These are phyloP conservation scores for Taiwanofungus camphoratus DNA, from an alignment of 1,284 basidiomycete genomes.

Conservation along the genomic window DNA sequence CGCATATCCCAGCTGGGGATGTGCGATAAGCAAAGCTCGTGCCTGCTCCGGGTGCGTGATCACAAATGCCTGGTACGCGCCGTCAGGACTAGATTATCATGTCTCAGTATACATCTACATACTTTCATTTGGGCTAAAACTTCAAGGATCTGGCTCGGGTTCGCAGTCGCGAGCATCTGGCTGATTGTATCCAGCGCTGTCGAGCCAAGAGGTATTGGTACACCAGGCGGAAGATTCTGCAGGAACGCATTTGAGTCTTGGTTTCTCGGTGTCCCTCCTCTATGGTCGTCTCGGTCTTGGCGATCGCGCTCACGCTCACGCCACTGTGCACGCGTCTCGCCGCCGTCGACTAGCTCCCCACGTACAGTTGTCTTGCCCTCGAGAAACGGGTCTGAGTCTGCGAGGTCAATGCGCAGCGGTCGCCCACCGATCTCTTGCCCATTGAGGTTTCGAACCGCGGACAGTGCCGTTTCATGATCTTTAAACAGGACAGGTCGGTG, in stretches of 20 bases:
- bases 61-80: constrained; percentile 66
- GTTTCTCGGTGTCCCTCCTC: constrained; percentile 21
- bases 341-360: constrained; percentile 59
- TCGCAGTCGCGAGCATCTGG: constrained; percentile 81
- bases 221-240: constrained; percentile 70
- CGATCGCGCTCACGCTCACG: constrained; percentile 36
- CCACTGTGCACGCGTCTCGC: constrained; percentile 53
- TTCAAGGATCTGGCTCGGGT: constrained; percentile 85
- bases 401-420: constrained; percentile 66
- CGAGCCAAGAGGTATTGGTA: constrained; percentile 69
- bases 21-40: constrained; percentile 66
- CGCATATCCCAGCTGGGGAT: constrained; percentile 95
- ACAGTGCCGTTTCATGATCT: constrained; percentile 90
- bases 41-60: constrained; percentile 91
- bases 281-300: constrained; percentile 24
- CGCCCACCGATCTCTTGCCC: constrained; percentile 68
- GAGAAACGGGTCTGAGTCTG: constrained; percentile 43
- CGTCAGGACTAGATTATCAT: constrained; percentile 1
- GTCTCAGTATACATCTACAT: constrained; percentile 20
- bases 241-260: constrained; percentile 53
- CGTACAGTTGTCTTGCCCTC: constrained; percentile 49
- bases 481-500: too few species aligned
- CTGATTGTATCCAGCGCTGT: constrained; percentile 84
- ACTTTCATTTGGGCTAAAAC: constrained; percentile 99
- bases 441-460: constrained; percentile 75